Evolutionary conservation across 768 basidiomycete genomes (phyloP), one percentile per base, ranked within the genome.

Genomic region (Megacollybia marginata): DNA sequence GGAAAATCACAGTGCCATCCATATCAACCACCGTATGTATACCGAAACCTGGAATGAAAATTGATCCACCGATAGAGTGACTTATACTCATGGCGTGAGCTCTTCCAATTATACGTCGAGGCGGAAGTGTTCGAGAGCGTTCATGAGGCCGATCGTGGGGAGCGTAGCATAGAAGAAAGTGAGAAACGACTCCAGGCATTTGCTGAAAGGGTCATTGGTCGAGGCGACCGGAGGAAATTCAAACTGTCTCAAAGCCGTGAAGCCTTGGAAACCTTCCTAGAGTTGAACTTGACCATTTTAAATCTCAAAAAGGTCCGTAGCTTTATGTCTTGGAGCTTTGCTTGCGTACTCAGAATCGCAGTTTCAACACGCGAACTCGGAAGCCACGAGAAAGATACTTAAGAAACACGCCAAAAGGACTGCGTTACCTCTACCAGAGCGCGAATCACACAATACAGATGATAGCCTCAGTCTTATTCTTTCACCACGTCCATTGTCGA

Each of bases 341-440:
- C 42, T 23, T 35, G 5, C 12, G 20, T 51, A 20, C 44, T 33
- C 19, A 54, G 33, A 34, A 38, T 11, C 16, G 33, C 32, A 88
- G 86, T 90, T 92, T 60, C 85, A 92, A 59, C 61, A 76, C 35
- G 92, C 89, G 7, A 95, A 91, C 59, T 75, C 84, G 7, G 92
- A 95, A 64, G 93, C 92, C 2, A 88, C 85, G 2, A 80, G 92
- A 33, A 96, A 96, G 68, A 92, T 92, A 52, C 76, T 95, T 47
- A 95, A 95, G 74, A 96, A 96, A 61, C 93, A 94, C 60, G 77
- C 88, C 28, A 95, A 95, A 62, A 82, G 90, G 4, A 95, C 92
- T 0, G 82, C 88, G 0, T 70, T 97, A 9, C 85, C 88, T 1
- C 72, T 86, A 55, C 75, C 83, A 2, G 52, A 53, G 11, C 54